phyloP scores from a whole-genome alignment of 768 basidiomycete species.

The Hericium erinaceus region DNA sequence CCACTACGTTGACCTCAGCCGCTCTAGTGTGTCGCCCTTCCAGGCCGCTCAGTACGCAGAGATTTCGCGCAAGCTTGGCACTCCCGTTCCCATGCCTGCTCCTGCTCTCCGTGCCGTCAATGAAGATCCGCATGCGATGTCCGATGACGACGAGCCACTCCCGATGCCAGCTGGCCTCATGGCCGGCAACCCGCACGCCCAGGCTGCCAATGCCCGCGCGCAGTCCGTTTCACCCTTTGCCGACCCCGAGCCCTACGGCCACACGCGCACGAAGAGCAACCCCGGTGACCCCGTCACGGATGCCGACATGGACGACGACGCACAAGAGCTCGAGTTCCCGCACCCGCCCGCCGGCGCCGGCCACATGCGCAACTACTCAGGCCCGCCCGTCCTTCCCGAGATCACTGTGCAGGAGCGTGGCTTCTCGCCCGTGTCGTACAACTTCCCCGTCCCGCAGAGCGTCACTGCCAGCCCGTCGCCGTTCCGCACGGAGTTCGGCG shows the following conservation, averaged over 20 bases:
- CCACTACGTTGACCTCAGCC: conserved; percentile 55
- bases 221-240: conserved; percentile 22
- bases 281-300: conserved; percentile 17
- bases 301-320: conserved; percentile 17
- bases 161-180: conserved; percentile 1
- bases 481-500: conserved; percentile 13
- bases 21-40: conserved; percentile 66
- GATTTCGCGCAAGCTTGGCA: conserved; percentile 49
- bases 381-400: conserved; percentile 46
- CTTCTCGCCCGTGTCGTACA: conserved; percentile 28
- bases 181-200: neutral
- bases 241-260: conserved; percentile 12
- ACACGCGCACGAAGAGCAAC: neutral
- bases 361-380: conserved; percentile 37
- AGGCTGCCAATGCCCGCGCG: conserved; percentile 1
- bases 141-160: neutral
- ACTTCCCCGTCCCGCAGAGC: conserved; percentile 17
- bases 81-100: conserved; percentile 14
- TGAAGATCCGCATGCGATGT: conserved; percentile 17
- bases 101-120: conserved; percentile 15
- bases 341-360: conserved; percentile 22
- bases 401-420: conserved; percentile 35
- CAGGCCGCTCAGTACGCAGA: conserved; percentile 70
- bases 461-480: conserved; percentile 17
- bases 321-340: conserved; percentile 13